Base-by-base conservation (phyloP, 768 basidiomycete species). In the Tephrocybe rancida region DNA sequence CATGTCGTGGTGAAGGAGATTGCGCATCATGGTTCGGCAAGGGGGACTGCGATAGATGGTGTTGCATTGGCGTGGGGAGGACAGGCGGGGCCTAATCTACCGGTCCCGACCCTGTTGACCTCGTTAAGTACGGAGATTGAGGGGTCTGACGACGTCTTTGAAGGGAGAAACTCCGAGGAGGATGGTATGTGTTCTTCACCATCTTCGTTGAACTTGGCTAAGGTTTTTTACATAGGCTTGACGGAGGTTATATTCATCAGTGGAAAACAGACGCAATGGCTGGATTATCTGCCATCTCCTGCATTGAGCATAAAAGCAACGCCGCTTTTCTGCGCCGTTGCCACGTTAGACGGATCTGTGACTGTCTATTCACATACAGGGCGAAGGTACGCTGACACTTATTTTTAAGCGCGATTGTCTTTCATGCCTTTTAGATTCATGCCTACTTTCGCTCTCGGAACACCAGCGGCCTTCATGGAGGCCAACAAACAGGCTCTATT, bases 311-410 rank as follows among this genome's bases (percentile, higher is more conserved):
- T 91, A 44, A 84, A 85, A 4, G 85, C 85, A 0, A 87, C 92
- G 0, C 64, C 67, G 11, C 64, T 62, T 2, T 93, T 91, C 64
- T 87, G 86, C 60, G 95, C 91, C 6, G 90, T 83, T 3, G 90
- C 85, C 0, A 79, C 83, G 72, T 80, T 87, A 57, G 94, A 97
- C 66, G 92, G 90, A 0, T 80, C 78, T 3, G 72, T 98, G n/a
- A 82, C 79, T 56, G 83, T 96, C 9, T 98, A 98, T 70, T 90
- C 93, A 3, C 80, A 80, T 43, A 86, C 86, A 0, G 96, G 96
- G 4, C 73, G 95, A 67, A 82, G 88, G 95, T 94, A 59, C 51
- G 83, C 58, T 18, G n/a, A 22, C 43, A 32, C 11, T 52, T 44
- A 22, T 26, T 52, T 19, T 5, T 14, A 24, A 8, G 8, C 24